Evolutionary conservation across 352 stramenopile genomes (phyloP).

Genomic region (Phytophthora vignae): DNA sequence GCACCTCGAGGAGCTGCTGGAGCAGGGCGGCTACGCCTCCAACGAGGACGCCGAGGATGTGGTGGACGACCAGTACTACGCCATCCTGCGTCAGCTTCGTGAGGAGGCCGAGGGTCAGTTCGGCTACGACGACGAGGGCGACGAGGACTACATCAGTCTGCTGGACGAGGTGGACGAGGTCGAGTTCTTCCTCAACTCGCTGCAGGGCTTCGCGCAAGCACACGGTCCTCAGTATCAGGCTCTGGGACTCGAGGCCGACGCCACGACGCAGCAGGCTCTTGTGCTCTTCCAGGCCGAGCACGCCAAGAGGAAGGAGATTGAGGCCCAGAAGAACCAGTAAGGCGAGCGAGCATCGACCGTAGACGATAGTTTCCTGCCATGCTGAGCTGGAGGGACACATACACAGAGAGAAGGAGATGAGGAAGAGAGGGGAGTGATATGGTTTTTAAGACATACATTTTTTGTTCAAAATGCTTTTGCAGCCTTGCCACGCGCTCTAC

Average conservation of each 20-base stretch:
- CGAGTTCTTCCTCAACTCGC: conserved; percentile 90
- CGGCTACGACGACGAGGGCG: conserved; percentile 84
- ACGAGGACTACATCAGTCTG: conserved; percentile 94
- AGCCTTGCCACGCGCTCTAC: not conserved
- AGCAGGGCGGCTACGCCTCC: conserved; percentile 92
- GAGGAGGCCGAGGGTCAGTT: conserved; percentile 86
- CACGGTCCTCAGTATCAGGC: conserved; percentile 65
- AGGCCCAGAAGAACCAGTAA: conserved; percentile 39
- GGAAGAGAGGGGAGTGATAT: conserved; percentile 33
- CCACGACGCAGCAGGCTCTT: conserved; percentile 64
- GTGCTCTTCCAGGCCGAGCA: conserved; percentile 67
- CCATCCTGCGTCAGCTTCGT: conserved; percentile 92
- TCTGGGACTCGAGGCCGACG: conserved; percentile 67
- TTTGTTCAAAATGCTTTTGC: conserved; percentile 22
- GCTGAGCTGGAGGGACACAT: conserved; percentile 16
- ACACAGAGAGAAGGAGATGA: not conserved
- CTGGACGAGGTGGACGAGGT: conserved; percentile 95
- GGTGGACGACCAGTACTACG: conserved; percentile 94
- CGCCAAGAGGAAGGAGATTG: conserved; percentile 53
- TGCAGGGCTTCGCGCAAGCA: conserved; percentile 79
- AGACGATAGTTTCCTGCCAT: conserved; percentile 22
- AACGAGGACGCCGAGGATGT: conserved; percentile 93
- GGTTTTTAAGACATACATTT: conserved; percentile 43
- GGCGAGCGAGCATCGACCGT: conserved; percentile 1
- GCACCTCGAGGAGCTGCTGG: conserved; percentile 87